Percentiles rank a stretch among this genome's conserved stretches.
Evolutionary conservation across 2,329 filamentous ascomycete genomes (phyloP).

Genomic region (Exophiala bonariae): DNA sequence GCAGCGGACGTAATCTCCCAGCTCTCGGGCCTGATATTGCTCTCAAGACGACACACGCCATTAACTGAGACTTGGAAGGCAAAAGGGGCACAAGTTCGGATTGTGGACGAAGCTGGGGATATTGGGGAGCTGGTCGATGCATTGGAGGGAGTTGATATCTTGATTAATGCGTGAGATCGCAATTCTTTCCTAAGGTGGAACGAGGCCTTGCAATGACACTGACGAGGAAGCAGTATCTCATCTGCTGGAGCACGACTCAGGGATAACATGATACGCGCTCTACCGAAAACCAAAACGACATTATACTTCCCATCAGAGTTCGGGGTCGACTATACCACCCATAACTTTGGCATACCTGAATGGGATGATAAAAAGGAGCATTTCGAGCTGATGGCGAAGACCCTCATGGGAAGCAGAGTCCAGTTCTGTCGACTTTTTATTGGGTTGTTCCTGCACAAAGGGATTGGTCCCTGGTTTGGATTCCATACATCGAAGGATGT

Average conservation of each 20-base stretch:
- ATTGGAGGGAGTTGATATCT: constrained; percentile 33
- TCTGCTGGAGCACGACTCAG: constrained; percentile 32
- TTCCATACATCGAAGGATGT: constrained; percentile 30
- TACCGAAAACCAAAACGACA: constrained; percentile 30
- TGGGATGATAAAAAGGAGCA: constrained; percentile 37
- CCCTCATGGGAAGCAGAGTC: constrained; percentile 15
- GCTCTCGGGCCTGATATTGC: constrained; percentile 30
- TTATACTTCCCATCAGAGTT: constrained; percentile 41
- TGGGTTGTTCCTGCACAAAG: constrained; percentile 36
- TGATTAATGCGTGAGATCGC: constrained; percentile 31
- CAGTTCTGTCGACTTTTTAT: constrained; percentile 34
- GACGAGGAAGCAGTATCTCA: constrained; percentile 22
- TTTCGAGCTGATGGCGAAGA: constrained; percentile 23
- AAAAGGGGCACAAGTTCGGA: constrained; percentile 11
- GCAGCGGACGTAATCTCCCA: constrained; percentile 20
- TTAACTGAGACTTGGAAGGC: constrained; percentile 3
- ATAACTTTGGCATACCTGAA: constrained; percentile 37
- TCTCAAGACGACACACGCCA: constrained; percentile 23
- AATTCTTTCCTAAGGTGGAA: not conserved
- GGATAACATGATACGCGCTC: constrained; percentile 28
- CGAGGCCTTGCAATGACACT: not conserved
- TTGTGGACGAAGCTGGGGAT: constrained; percentile 23
- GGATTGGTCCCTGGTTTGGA: constrained; percentile 37
- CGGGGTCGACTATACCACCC: constrained; percentile 39
- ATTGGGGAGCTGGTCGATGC: constrained; percentile 28